These are phyloP conservation scores for Saccharomycopsis synnaedendra DNA, from an alignment of 805 yeast genomes.

Conservation along the genomic window DNA sequence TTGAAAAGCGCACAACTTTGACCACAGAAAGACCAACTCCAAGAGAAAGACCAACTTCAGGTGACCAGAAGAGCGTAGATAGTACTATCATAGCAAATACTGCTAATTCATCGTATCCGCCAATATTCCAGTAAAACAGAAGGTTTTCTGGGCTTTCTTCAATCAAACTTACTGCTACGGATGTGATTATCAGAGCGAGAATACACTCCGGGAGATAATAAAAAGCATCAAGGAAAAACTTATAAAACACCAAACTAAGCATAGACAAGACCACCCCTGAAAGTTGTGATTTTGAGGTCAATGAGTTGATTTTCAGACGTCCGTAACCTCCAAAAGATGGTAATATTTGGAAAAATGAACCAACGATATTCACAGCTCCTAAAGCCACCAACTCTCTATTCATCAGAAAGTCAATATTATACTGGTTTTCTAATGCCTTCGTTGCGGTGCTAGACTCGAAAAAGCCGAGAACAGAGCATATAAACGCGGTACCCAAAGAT, in stretches of 20 bases:
- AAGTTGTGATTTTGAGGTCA: conserved; percentile 28
- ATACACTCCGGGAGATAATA: conserved; percentile 34
- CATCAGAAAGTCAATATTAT: conserved; percentile 64
- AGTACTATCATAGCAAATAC: conserved; percentile 18
- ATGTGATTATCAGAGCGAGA: conserved; percentile 33
- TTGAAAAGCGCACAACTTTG: conserved; percentile 28
- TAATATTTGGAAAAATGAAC: conserved; percentile 45
- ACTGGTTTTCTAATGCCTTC: conserved; percentile 65
- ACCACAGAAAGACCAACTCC: conserved; percentile 28
- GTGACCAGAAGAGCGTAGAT: conserved; percentile 23
- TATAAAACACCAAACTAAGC: conserved; percentile 17
- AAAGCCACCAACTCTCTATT: conserved; percentile 87
- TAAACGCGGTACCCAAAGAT: conserved; percentile 19
- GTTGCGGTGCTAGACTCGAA: conserved; percentile 92
- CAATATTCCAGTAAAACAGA: conserved; percentile 30
- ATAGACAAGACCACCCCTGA: conserved; percentile 16
- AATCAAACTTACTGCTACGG: conserved; percentile 30
- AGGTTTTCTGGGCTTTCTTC: conserved; percentile 35
- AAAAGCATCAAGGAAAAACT: conserved; percentile 22
- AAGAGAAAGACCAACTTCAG: conserved; percentile 27
- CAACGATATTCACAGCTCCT: conserved; percentile 61
- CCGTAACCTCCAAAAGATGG: conserved; percentile 97
- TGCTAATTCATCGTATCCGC: conserved; percentile 29
- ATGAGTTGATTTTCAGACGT: conserved; percentile 76
- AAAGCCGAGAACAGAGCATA: conserved; percentile 78